phyloP scores from a whole-genome alignment of 257 asterid genomes.

The Handroanthus guayacan region DNA sequence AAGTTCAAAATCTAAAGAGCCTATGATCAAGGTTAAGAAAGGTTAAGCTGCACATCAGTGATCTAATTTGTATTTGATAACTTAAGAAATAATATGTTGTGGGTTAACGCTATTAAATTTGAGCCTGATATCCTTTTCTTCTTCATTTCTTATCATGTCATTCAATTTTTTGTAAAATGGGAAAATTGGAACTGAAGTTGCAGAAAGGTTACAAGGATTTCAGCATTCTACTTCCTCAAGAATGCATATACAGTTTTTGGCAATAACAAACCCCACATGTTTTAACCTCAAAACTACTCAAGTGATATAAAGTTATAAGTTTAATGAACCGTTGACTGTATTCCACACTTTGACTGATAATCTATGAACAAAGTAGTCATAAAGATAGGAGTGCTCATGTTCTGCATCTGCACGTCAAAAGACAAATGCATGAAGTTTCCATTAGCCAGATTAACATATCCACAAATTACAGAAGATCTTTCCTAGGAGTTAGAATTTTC shows the following conservation, averaged over 20 bases:
- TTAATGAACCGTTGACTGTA: slow-evolving; percentile 16
- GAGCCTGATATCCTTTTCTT: slow-evolving; percentile 5
- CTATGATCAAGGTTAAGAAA: slow-evolving; percentile 9
- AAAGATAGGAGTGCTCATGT: slow-evolving; percentile 26
- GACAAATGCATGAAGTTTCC: slow-evolving; percentile 26
- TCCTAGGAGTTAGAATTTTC: slow-evolving; percentile 34
- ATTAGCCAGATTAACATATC: background rate
- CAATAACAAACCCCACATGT: slow-evolving; percentile 20
- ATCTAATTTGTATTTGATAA: slow-evolving; percentile 12
- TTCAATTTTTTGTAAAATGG: background rate
- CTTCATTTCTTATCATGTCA: slow-evolving; percentile 20
- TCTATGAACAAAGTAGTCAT: slow-evolving; percentile 2
- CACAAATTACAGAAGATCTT: slow-evolving; percentile 5
- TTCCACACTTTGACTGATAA: slow-evolving; percentile 22
- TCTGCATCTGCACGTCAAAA: slow-evolving; percentile 11
- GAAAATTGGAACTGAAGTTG: background rate
- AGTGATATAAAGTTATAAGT: slow-evolving; percentile 19
- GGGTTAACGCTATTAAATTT: background rate
- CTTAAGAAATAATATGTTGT: slow-evolving; percentile 5
- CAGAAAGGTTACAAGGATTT: slow-evolving; percentile 11
- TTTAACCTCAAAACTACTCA: background rate
- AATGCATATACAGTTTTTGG: slow-evolving; percentile 13
- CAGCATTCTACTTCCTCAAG: slow-evolving; percentile 1
- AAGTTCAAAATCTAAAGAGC: background rate
- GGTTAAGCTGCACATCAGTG: slow-evolving; percentile 22